Base-by-base conservation (phyloP, 495 filamentous ascomycete species). In the Hypoxylon lenormandii region DNA sequence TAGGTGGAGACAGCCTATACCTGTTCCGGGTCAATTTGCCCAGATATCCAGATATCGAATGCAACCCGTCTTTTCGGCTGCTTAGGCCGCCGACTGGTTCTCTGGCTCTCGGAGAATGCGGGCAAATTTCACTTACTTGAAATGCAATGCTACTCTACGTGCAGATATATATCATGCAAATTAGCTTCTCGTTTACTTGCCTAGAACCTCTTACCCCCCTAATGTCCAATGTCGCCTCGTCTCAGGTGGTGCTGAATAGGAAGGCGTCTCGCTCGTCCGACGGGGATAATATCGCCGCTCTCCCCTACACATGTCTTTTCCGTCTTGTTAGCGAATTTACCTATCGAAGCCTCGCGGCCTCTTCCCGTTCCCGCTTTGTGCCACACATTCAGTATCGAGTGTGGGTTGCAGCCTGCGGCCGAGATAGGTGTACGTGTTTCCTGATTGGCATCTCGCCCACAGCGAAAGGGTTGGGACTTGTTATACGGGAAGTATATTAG, bases 191-290 rank as follows among this genome's bases (percentile, higher is more conserved):
- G 57, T 57, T 55, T 33, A 33, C 30, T 33, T 33, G 30, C 30
- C 30, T 33, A 26, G 33, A 43, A 49, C 60, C 33, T 56, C 4
- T 30, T 28, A 3, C n/a, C n/a, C 19, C 23, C 15, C 21, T 15
- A 13, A 23, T 2, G 3, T n/a, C 7, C 15, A 52, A 30, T 47
- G 19, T 61, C 56, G 67, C 67, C 67, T 70, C 67, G 57, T 70
- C 67, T 66, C 57, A 70, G 67, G 67, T 64, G 43, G 60, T 70
- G 61, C 56, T 70, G 61, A 63, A 70, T 48, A 36, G 21, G 68
- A 58, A 63, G 47, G 68, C 68, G 68, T 71, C 47, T 71, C 68
- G 68, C 68, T 59, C 62, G 62, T 59, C 62, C 46, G 26, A 57
- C 56, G 57, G 46, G 52, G 18, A 65, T 57, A 57, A 38, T 22